Evolutionary conservation across 2,329 filamentous ascomycete genomes (phyloP).

Genomic region (Arthrobotrys sphaeroides): DNA sequence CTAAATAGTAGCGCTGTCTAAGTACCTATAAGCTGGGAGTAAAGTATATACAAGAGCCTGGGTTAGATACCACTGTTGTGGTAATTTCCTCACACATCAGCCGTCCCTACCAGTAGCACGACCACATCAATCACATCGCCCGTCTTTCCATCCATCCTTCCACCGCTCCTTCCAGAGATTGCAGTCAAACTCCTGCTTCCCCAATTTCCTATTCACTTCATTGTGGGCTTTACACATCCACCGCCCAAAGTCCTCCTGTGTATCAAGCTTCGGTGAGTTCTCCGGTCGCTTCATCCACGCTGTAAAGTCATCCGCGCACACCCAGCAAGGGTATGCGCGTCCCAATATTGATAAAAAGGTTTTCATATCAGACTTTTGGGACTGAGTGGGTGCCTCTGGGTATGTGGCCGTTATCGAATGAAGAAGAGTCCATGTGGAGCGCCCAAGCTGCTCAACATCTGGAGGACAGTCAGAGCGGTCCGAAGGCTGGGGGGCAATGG

Average conservation of each 20-base stretch:
- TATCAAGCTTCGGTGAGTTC: constrained; percentile 68
- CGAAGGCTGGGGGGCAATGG: background rate
- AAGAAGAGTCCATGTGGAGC: constrained; percentile 89
- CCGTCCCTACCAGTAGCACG: no score
- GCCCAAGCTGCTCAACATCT: constrained; percentile 86
- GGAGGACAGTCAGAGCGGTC: constrained; percentile 68
- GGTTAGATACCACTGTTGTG: no score
- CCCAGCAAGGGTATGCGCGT: constrained; percentile 92
- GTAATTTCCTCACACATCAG: no score
- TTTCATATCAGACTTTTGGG: constrained; percentile 78
- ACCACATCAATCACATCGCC: constrained; percentile 68
- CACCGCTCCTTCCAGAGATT: constrained; percentile 87
- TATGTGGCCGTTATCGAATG: constrained; percentile 91
- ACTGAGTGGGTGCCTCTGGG: constrained; percentile 72
- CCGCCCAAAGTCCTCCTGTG: constrained; percentile 75
- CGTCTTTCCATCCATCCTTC: constrained; percentile 84
- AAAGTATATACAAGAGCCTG: no score
- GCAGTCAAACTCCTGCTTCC: constrained; percentile 92
- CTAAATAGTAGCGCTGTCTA: no score
- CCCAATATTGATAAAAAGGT: constrained; percentile 83
- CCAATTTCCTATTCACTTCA: constrained; percentile 86
- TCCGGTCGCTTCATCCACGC: constrained; percentile 74
- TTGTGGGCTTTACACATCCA: constrained; percentile 91
- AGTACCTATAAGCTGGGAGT: no score
- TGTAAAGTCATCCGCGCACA: constrained; percentile 91